Evolutionary conservation across 257 asterid species (phyloP), one percentile per base, ranked within the genome.

Genomic region (Prunella vulgaris): DNA sequence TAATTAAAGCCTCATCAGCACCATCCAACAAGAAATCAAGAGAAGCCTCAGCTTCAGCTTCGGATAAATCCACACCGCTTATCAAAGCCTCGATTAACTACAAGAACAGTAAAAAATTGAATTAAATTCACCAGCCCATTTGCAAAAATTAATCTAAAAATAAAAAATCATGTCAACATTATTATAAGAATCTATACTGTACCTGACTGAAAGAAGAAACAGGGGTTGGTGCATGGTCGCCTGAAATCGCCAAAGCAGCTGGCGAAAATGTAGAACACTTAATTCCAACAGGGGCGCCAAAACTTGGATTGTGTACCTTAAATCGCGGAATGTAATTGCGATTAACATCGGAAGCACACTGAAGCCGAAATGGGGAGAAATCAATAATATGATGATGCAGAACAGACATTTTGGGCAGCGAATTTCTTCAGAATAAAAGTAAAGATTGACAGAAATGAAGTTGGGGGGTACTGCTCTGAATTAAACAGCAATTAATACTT

Each of bases 1-100:
- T 88, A 66, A 90, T 88, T 86, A 88, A 71, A 37, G 95, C 95
- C 80, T 93, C 99, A 64, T 90, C 95, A 53, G 95, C 97, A 64
- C 88, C 92, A 73, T 81, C 87, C 89, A 93, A 77, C 81, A 93
- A 83, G 79, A 86, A 89, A 74, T 90, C 93, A 25, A 93, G 96
- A 65, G 93, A 88, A 12, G 79, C 81, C 84, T 90, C 97, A 3
- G 97, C 97, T 82, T 93, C 93, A 52, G 77, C 80, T 84, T 87
- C 97, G 2, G 96, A 79, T 70, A 93, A 79, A 77, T 93, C 95
- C 58, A 80, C 87, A 37, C 97, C 88, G 59, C 83, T 87, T 62
- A 90, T 87, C 80, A 93, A 78, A 60, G 73, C 22, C 82, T 93
- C 97, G 13, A 93, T 81, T 85, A 93, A 70, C 99, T 93, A 61